phyloP scores from a whole-genome alignment of 352 stramenopile species.

The Aphanomyces astaci region DNA sequence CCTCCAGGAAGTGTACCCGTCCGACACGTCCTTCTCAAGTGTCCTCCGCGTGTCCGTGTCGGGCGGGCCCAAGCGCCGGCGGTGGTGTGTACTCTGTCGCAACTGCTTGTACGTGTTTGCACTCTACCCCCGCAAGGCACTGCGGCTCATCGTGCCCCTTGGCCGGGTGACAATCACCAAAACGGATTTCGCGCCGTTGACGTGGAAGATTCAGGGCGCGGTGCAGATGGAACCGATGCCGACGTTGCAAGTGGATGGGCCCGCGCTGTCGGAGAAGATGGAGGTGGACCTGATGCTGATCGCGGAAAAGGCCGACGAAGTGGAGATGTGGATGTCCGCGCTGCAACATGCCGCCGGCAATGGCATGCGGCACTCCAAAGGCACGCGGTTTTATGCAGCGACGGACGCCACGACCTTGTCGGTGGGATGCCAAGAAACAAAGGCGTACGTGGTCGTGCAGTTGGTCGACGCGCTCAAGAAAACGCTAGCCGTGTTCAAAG shows the following conservation, averaged over 20 bases:
- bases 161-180: constrained; percentile 65
- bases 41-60: constrained; percentile 80
- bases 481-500: constrained; percentile 70
- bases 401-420: constrained; percentile 70
- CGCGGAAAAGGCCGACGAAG: constrained; percentile 53
- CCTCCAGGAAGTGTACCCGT: constrained; percentile 83
- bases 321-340: constrained; percentile 86
- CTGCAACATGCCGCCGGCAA: constrained; percentile 71
- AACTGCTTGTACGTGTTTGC: constrained; percentile 87
- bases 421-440: constrained; percentile 68
- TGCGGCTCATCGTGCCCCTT: constrained; percentile 80
- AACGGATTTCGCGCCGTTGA: constrained; percentile 41
- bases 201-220: constrained; percentile 30
- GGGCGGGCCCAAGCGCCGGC: constrained; percentile 52
- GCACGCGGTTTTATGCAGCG: constrained; percentile 78
- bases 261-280: constrained; percentile 68
- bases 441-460: constrained; percentile 65
- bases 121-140: constrained; percentile 44
- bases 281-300: constrained; percentile 74
- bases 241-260: constrained; percentile 73
- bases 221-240: constrained; percentile 50
- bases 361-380: constrained; percentile 67
- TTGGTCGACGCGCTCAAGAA: constrained; percentile 68
- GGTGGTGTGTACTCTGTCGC: constrained; percentile 80
- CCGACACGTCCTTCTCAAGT: constrained; percentile 80